Conservation (phyloP, 2,329 filamentous ascomycete genomes). For the Colletotrichum gloeosporioides region DNA sequence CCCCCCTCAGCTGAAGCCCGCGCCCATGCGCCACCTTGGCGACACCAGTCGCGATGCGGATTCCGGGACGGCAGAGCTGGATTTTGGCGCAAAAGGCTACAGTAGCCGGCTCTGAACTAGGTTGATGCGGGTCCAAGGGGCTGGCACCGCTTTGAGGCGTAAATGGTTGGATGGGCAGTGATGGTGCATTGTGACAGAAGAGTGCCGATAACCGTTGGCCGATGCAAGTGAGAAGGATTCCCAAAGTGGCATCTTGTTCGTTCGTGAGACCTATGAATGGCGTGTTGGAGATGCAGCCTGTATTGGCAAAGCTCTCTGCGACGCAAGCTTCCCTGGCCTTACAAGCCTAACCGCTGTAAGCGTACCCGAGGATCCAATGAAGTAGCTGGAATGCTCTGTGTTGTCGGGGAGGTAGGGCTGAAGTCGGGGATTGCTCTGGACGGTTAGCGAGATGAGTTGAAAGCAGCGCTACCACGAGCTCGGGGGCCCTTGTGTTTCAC, state of each 20-base stretch:
- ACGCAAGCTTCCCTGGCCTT: neutral
- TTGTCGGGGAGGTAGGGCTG: neutral
- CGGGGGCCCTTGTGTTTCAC: neutral
- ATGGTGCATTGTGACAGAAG: neutral
- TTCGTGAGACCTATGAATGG: neutral
- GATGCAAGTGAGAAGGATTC: neutral
- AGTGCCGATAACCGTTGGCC: neutral
- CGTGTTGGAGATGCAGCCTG: neutral
- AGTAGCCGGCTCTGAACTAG: neutral
- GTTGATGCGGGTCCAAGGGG: neutral
- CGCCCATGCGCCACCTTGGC: neutral
- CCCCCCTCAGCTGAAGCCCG: constrained; percentile 12
- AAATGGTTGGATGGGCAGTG: neutral
- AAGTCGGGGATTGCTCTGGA: neutral
- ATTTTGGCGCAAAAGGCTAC: neutral
- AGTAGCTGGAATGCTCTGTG: neutral
- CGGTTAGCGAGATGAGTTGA: neutral
- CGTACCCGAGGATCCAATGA: neutral
- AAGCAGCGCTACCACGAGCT: neutral
- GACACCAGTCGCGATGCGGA: constrained; percentile 1
- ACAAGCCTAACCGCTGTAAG: neutral
- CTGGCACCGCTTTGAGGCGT: neutral
- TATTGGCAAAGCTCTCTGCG: neutral
- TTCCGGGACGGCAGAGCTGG: neutral
- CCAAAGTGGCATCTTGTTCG: neutral